Percentiles rank a stretch among this genome's conserved stretches.
phyloP scores from a whole-genome alignment of 176 grass and related monocot species.

The Eremochloa ophiuroides region DNA sequence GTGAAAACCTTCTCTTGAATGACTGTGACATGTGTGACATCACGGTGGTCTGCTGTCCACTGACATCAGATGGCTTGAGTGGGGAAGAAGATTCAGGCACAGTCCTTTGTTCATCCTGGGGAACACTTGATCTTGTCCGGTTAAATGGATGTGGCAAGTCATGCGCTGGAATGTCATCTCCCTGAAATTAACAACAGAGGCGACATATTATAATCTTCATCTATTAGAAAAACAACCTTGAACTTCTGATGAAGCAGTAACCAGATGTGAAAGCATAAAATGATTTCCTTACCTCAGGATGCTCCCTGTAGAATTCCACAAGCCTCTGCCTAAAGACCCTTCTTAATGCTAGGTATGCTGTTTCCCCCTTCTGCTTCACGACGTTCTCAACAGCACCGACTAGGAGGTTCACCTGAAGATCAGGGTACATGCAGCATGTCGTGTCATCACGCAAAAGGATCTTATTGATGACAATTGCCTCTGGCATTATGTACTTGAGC shows the following conservation, averaged over 20 bases:
- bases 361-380: constrained; percentile 61
- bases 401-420: constrained; percentile 66
- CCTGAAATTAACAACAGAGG: constrained; percentile 41
- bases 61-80: neutral
- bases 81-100: neutral
- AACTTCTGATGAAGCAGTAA: neutral
- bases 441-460: constrained; percentile 60
- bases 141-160: constrained; percentile 75
- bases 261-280: neutral
- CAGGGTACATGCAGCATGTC: constrained; percentile 86
- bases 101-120: constrained; percentile 6
- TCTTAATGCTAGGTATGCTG: constrained; percentile 50
- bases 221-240: neutral
- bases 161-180: constrained; percentile 67
- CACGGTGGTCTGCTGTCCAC: constrained; percentile 24
- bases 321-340: constrained; percentile 75
- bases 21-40: constrained; percentile 60
- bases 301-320: constrained; percentile 58
- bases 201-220: neutral
- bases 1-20: constrained; percentile 64
- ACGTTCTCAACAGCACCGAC: constrained; percentile 31
- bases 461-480: constrained; percentile 67
- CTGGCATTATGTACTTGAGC: constrained; percentile 76
- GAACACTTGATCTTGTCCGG: constrained; percentile 8
- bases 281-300: constrained; percentile 55